Base-by-base conservation (phyloP, 345 rosid species). In the Brassica cretica region DNA sequence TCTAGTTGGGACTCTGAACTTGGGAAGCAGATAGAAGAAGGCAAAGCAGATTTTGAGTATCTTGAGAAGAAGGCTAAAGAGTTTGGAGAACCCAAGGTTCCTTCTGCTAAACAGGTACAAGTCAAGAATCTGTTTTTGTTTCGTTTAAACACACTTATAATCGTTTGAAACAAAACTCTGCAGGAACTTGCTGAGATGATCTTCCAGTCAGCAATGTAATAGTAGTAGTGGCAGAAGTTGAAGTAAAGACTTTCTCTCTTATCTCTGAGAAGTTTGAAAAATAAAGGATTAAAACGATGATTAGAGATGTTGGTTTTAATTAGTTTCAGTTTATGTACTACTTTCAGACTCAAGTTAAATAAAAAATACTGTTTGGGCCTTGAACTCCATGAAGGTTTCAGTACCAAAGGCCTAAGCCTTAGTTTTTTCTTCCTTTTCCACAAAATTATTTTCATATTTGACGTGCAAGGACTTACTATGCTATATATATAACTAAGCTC, bases 121-220 rank as follows among this genome's bases (percentile, higher is more conserved):
- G 56, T 39, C 46, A 33, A 21, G 25, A 14, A 37, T 16, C 0
- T 63, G 3, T 49, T 63, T 53, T 27, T 19, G 76, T 68, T 69
- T 39, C 1, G n/a, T 7, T 60, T 33, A 6, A 61, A 24, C 35
- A 21, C 27, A 66, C 16, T 7, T 33, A 72, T 41, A 63, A n/a
- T 59, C 15, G 9, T 27, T 64, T 37, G 55, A 21, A 70, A 71
- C 62, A 10, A 56, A 72, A 71, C 35, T 25, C 5, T 85, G 86
- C 87, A 92, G 98, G 98, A 94, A 76, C 94, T 93, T 7, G 97
- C 97, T 14, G 98, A 95, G 90, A 91, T 95, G 98, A 84, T 95
- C 33, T 91, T 95, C 84, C 94, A 91, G 51, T 89, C 84, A 56
- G 70, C 82, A 25, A 44, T 82, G 46, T 82, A 82, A 10, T 56